Base-by-base conservation (phyloP, 2,329 filamentous ascomycete genomes). In the Ophiocordyceps camponoti-leonardi region DNA sequence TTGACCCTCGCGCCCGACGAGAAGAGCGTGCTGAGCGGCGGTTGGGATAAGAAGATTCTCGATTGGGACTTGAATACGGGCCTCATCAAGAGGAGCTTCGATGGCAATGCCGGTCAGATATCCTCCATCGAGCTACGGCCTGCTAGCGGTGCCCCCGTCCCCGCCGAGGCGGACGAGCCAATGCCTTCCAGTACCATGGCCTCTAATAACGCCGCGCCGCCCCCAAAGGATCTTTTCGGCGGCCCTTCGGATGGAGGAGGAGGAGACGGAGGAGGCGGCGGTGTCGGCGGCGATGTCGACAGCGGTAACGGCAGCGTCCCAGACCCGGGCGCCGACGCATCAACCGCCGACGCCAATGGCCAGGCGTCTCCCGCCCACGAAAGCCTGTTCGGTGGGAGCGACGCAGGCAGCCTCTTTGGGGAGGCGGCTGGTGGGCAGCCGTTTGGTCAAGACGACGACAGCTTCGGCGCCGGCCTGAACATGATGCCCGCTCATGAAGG, bases 51-150 rank as follows among this genome's bases (percentile, higher is more conserved):
- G 65, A 83, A 77, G 18, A 81, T 96, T 1, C 75, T 87, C 45
- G 88, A 96, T 58, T 98, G 92, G 92, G 92, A 96, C 60, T 63
- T 98, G 23, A 86, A 96, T 55, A 92, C 78, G 1, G 92, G 92
- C 0, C 72, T 83, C 54, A 71, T 83, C 7, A 80, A 79, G 51
- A 76, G 88, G 12, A 73, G 74, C 5, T 98, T 92, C 56, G 79
- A 81, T 42, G 81, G 83, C 2, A 85, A 73, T 45, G 84, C 81
- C 14, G 72, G 83, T 6, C 92, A 98, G 58, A 87, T 96, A 48
- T 92, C 86, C 2, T 79, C 86, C 2, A 79, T 98, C 39, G 88
- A 96, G 61, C 74, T 86, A 47, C 75, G 92, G 3, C 90, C 92
- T 2, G 71, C 82, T 45, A 86, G 79, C 22, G 81, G 77, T 30